phyloP scores from a whole-genome alignment of 2,329 filamentous ascomycete genomes.

The Epicoccum sorghinum region DNA sequence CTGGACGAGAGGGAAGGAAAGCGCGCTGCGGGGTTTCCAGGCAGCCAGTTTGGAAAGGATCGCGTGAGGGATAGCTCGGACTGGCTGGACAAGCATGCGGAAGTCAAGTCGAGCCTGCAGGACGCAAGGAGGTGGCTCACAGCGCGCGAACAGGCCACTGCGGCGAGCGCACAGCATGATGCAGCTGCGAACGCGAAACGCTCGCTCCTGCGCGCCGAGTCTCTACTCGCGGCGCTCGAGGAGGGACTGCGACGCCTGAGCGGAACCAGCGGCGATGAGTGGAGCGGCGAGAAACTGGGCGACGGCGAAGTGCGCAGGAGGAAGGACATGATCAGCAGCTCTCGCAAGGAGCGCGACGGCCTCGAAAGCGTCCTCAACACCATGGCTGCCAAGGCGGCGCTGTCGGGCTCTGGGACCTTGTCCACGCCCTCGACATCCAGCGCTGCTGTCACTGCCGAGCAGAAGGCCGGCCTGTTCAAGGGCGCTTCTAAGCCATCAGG shows the following conservation, averaged over 20 bases:
- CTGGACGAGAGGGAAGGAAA: conserved; percentile 50
- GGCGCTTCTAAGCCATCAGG: conserved; percentile 42
- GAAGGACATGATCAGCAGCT: conserved; percentile 71
- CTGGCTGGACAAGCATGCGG: conserved; percentile 78
- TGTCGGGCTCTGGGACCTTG: conserved; percentile 43
- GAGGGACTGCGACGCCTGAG: conserved; percentile 62
- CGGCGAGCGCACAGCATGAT: conserved; percentile 67
- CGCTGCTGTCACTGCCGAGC: conserved; percentile 41
- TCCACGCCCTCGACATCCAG: conserved; percentile 39
- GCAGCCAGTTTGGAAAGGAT: conserved; percentile 47
- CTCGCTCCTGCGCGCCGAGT: conserved; percentile 71
- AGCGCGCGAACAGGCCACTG: conserved; percentile 67
- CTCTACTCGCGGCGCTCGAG: conserved; percentile 67
- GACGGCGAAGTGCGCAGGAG: conserved; percentile 77
- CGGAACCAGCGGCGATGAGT: conserved; percentile 46
- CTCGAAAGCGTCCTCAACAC: conserved; percentile 75
- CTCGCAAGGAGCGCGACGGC: conserved; percentile 75
- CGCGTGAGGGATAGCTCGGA: conserved; percentile 58
- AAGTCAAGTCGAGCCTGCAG: conserved; percentile 74
- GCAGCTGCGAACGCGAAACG: conserved; percentile 77
- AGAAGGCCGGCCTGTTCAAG: conserved; percentile 47
- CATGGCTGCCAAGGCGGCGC: conserved; percentile 59
- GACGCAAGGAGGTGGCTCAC: conserved; percentile 71
- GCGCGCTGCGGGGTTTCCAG: conserved; percentile 29
- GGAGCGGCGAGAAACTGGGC: conserved; percentile 61